Evolutionary conservation across 768 basidiomycete species (phyloP), one percentile per base, ranked within the genome.

Genomic region (Lyophyllum shimeji): DNA sequence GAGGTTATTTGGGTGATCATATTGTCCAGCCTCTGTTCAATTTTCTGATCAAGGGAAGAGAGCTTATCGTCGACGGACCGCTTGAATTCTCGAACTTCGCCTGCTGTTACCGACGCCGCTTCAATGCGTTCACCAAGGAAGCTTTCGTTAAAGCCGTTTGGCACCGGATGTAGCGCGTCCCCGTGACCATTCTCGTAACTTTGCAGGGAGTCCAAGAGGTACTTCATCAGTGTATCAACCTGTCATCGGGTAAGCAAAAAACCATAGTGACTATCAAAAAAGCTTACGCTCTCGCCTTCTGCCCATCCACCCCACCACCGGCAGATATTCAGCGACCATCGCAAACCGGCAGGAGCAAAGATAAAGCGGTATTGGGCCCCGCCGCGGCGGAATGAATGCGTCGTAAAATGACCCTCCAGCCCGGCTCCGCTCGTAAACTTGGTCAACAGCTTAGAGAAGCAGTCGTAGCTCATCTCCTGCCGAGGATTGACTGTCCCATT

Each of bases 271-370:
- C 3, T 24, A 15, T 11, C 46, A 25, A 13, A 7, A 27, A 25
- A 27, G 24, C 23, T 46, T 17, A 46, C 46, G 18, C 15, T 43
- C 20, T 43, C 40, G 5, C 40, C 65, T 23, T 61, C 60, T 15
- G 74, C 74, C 76, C 75, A 76, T 11, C 74, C 74, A 0, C 75
- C 77, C 75, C 77, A 79, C 76, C 75, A 78, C 6, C 62, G 63
- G 4, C 76, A 66, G 1, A 44, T 60, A 7, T 50, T 60, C 18
- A 79, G 56, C 0, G 71, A 64, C 76, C 77, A 79, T 3, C 67
- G 60, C 42, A 71, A 50, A 0, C 69, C 67, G 3, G 70, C 15
- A 0, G 71, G 75, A 40, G n/a, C 39, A 6, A 46, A 33, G 2
- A 55, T 48, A 20, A 49, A 55, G 0, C 39, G 39, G n/a, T 57